Evolutionary conservation across 2,329 filamentous ascomycete species (phyloP).

Genomic region (Westerdykella ornata): DNA sequence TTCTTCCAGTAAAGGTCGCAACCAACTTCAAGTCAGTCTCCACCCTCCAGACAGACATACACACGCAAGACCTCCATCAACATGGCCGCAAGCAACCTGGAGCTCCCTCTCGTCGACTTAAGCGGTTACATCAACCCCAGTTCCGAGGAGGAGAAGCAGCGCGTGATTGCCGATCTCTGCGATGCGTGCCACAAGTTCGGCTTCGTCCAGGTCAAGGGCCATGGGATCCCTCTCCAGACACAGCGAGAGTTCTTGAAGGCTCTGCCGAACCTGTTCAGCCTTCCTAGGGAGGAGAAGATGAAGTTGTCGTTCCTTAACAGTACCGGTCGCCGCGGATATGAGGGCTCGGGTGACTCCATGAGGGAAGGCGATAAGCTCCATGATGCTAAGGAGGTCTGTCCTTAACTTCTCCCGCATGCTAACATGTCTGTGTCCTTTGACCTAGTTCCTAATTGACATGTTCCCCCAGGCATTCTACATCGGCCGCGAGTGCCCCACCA

Average conservation of each 20-base stretch:
- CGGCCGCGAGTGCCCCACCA: slow-evolving; percentile 4
- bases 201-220: slow-evolving; percentile 13
- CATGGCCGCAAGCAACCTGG: slow-evolving; percentile 1
- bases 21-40: too few species aligned
- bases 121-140: slow-evolving; percentile 2
- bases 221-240: slow-evolving; percentile 8
- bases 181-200: slow-evolving; percentile 9
- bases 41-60: too few species aligned
- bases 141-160: neutral
- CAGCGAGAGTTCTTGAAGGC: slow-evolving; percentile 4
- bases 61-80: neutral
- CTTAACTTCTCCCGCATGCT: too few species aligned
- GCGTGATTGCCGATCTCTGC: slow-evolving; percentile 7
- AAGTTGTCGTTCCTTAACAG: slow-evolving; percentile 7
- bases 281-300: slow-evolving; percentile 12
- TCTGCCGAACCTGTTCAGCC: slow-evolving; percentile 6
- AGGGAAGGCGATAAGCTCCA: slow-evolving; percentile 7
- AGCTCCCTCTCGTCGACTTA: slow-evolving; percentile 6
- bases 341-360: slow-evolving; percentile 4
- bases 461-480: slow-evolving; percentile 3
- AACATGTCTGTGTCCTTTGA: too few species aligned
- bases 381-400: slow-evolving; percentile 13
- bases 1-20: too few species aligned
- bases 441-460: neutral
- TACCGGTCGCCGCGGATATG: slow-evolving; percentile 7